phyloP scores from a whole-genome alignment of 2,329 filamentous ascomycete genomes.

The Colletotrichum eleusines region DNA sequence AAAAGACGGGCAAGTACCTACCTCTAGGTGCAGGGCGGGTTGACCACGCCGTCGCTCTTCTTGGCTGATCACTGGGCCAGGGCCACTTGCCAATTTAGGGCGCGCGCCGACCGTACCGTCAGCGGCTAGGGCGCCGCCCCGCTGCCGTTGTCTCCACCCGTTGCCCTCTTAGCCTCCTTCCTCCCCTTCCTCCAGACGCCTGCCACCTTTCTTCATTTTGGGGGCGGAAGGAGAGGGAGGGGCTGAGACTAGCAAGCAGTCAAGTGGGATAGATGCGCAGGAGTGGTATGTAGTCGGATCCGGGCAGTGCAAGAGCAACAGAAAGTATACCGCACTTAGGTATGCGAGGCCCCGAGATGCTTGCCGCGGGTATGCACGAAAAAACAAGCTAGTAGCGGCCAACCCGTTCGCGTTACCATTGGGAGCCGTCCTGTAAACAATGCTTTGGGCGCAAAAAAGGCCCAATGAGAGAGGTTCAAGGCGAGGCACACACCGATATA shows the following conservation, averaged over 20 bases:
- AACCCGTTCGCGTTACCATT: not conserved
- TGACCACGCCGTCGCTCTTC: constrained; percentile 29
- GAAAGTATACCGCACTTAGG: no score
- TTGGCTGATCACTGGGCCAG: constrained; percentile 39
- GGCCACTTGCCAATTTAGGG: constrained; percentile 29
- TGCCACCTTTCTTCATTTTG: not conserved
- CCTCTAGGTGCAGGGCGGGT: constrained; percentile 31
- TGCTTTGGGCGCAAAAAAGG: not conserved
- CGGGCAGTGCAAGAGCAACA: constrained; percentile 27
- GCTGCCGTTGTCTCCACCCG: constrained; percentile 25
- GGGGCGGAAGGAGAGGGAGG: not conserved
- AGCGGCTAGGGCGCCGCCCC: constrained; percentile 37
- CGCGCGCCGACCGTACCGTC: constrained; percentile 5
- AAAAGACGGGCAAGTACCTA: no score
- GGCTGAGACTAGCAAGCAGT: constrained; percentile 20
- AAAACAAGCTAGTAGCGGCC: constrained; percentile 1
- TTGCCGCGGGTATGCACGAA: not conserved
- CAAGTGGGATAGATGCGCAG: constrained; percentile 5
- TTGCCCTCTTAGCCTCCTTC: no score
- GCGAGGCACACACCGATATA: not conserved
- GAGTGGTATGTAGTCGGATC: constrained; percentile 36
- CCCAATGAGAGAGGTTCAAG: constrained; percentile 20
- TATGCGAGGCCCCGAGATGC: constrained; percentile 19
- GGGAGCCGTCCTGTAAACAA: not conserved
- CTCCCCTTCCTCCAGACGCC: not conserved